Conservation (phyloP, 306 rosid species). For the Cucurbita argyrosperma region DNA sequence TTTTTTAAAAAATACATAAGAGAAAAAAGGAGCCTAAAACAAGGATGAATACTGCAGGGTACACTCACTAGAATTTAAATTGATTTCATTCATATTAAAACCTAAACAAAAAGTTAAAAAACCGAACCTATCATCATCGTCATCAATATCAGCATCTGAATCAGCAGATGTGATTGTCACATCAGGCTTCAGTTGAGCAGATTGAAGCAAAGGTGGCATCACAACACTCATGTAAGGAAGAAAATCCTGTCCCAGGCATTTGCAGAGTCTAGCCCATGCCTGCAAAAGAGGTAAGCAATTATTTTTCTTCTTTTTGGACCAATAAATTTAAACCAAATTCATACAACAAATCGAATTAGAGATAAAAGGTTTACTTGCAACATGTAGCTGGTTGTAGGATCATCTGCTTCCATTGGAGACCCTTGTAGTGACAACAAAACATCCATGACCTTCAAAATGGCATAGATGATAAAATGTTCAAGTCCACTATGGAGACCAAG, state of each 20-base stretch:
- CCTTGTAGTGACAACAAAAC: slow-evolving; percentile 91
- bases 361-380: slow-evolving; percentile 34
- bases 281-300: slow-evolving; percentile 9
- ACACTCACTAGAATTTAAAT: not conserved
- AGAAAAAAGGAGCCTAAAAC: not conserved
- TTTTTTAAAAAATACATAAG: not conserved
- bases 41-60: too few relatives aligned
- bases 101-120: not conserved
- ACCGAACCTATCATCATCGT: slow-evolving; percentile 74
- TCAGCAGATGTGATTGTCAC: slow-evolving; percentile 87
- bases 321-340: not conserved
- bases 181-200: slow-evolving; percentile 94
- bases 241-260: slow-evolving; percentile 94
- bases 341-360: not conserved
- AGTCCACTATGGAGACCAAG: not conserved
- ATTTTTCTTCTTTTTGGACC: not conserved
- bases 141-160: slow-evolving; percentile 72
- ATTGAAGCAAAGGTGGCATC: slow-evolving; percentile 86
- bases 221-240: slow-evolving; percentile 95
- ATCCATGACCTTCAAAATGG: slow-evolving; percentile 61
- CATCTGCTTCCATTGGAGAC: slow-evolving; percentile 85
- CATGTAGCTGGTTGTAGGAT: slow-evolving; percentile 94
- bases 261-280: slow-evolving; percentile 99
- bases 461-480: not conserved
- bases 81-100: not conserved